Percentiles rank a stretch among this genome's conserved stretches.
phyloP scores from a whole-genome alignment of 345 rosid genomes.

The Murraya koenigii region DNA sequence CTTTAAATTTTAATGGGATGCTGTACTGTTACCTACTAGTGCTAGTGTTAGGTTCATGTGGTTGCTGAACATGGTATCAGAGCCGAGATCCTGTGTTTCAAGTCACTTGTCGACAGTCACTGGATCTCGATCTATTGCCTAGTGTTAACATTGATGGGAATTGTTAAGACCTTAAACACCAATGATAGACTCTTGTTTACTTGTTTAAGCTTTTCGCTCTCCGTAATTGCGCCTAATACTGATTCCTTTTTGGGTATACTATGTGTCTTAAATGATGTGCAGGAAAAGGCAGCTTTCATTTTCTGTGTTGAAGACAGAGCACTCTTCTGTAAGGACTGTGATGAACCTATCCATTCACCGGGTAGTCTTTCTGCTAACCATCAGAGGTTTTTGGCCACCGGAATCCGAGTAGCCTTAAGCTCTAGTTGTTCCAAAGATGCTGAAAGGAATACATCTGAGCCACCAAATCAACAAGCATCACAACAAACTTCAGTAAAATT shows the following conservation, averaged over 20 bases:
- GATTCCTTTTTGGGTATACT: not conserved
- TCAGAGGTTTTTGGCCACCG: slow-evolving; percentile 89
- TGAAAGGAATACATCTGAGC: slow-evolving; percentile 50
- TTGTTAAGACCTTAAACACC: not conserved
- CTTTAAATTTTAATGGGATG: not conserved
- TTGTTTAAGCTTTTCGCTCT: not conserved
- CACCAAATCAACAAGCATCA: slow-evolving; percentile 50
- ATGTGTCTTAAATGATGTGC: slow-evolving; percentile 6
- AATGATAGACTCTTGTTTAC: not conserved
- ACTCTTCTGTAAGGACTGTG: slow-evolving; percentile 82
- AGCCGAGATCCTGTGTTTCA: not conserved
- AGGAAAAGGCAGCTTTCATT: slow-evolving; percentile 96
- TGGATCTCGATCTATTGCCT: not conserved
- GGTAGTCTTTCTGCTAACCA: slow-evolving; percentile 85
- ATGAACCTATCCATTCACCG: slow-evolving; percentile 70
- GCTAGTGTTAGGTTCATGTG: not conserved
- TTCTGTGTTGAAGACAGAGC: slow-evolving; percentile 99
- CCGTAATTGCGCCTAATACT: not conserved
- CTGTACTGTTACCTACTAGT: not conserved
- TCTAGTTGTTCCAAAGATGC: slow-evolving; percentile 51
- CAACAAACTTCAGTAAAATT: slow-evolving; percentile 40
- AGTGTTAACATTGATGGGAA: not conserved
- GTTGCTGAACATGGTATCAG: not conserved
- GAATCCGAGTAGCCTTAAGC: slow-evolving; percentile 76
- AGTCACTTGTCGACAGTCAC: not conserved